phyloP scores from a whole-genome alignment of 2,329 filamentous ascomycete species.

The Penicillium sp. region DNA sequence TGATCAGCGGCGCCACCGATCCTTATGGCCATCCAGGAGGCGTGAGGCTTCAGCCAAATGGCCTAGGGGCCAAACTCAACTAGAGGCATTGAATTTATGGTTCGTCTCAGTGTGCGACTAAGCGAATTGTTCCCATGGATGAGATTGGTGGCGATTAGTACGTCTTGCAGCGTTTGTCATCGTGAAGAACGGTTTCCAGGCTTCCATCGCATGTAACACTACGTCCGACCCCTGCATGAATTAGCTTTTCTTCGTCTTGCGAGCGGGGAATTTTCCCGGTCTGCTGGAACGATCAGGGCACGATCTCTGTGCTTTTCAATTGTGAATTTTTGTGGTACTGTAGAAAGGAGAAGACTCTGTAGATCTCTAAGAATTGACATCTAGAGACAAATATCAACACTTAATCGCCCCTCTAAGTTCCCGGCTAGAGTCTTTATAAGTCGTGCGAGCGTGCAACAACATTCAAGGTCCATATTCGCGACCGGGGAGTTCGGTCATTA shows the following conservation, averaged over 20 bases:
- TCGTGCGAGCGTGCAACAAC: background rate
- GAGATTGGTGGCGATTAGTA: background rate
- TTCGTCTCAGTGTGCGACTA: background rate
- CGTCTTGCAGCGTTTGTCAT: background rate
- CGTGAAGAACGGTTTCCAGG: conserved; percentile 1
- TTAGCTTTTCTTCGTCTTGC: background rate
- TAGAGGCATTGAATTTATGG: background rate
- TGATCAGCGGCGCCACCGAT: conserved; percentile 6
- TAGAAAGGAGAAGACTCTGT: background rate
- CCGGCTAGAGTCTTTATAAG: background rate
- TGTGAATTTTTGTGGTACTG: no score
- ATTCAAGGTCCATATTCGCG: background rate
- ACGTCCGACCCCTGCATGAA: background rate
- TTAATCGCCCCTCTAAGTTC: background rate
- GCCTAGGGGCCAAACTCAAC: background rate
- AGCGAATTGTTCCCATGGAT: background rate
- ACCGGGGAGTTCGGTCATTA: background rate
- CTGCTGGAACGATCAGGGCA: background rate
- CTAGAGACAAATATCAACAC: background rate
- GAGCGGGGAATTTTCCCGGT: background rate
- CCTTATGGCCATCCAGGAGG: background rate
- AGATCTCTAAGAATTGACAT: background rate
- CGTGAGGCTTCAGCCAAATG: background rate
- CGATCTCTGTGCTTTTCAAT: background rate
- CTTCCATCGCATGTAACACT: background rate